These are phyloP conservation scores for Phytophthora citricola DNA, from an alignment of 352 stramenopile genomes.

Conservation along the genomic window DNA sequence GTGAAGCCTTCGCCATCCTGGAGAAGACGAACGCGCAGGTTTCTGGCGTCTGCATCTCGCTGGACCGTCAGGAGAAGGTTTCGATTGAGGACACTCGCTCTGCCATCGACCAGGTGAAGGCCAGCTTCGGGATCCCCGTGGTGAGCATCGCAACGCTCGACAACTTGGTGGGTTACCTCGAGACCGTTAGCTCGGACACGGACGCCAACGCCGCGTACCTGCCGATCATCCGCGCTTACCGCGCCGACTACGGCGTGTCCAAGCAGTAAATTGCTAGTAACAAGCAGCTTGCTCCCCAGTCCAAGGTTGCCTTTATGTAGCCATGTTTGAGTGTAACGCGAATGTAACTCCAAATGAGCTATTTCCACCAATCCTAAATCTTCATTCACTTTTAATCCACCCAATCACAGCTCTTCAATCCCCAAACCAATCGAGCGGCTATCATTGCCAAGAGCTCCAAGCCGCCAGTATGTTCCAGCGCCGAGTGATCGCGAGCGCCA, in stretches of 20 bases:
- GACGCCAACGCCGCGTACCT: conserved; percentile 71
- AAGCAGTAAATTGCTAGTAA: conserved; percentile 25
- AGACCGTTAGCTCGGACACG: conserved; percentile 47
- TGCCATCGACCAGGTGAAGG: conserved; percentile 93
- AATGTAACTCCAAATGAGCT: background rate
- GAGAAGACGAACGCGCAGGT: conserved; percentile 92
- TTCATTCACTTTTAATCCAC: conserved; percentile 1
- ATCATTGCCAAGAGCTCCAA: conserved; percentile 33
- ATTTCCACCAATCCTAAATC: conserved; percentile 14
- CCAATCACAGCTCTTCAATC: conserved; percentile 7
- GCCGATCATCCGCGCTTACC: conserved; percentile 77
- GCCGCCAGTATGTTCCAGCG: conserved; percentile 62
- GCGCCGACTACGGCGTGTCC: conserved; percentile 78
- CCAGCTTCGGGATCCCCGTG: conserved; percentile 92
- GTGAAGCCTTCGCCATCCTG: conserved; percentile 94
- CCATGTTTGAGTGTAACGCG: conserved; percentile 3
- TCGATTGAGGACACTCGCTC: conserved; percentile 93
- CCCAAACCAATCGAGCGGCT: conserved; percentile 36
- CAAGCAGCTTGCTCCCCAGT: too few relatives aligned
- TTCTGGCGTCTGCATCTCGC: conserved; percentile 96
- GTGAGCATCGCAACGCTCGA: conserved; percentile 95
- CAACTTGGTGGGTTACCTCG: conserved; percentile 92
- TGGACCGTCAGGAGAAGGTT: conserved; percentile 98
- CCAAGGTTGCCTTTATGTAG: conserved; percentile 5
- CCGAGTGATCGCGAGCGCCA: conserved; percentile 55